These are phyloP conservation scores for Elaeagnus macrophylla DNA, from an alignment of 306 rosid genomes.

Conservation along the genomic window DNA sequence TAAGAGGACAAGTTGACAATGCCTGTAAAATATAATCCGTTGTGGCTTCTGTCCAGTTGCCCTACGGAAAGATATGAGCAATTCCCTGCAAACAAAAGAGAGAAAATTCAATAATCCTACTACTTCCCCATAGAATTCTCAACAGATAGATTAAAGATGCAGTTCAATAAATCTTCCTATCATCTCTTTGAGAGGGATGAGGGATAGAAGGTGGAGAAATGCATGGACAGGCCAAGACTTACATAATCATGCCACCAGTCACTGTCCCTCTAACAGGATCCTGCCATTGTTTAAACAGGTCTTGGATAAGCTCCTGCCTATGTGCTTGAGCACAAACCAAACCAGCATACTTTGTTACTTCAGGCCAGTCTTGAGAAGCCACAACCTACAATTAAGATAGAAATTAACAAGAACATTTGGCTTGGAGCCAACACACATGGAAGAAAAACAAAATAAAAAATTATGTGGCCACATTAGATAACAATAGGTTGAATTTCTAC, in stretches of 20 bases:
- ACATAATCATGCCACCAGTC: conserved; percentile 97
- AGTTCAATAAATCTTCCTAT: background rate
- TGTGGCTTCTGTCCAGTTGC: conserved; percentile 98
- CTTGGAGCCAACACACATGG: no score
- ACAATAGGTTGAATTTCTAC: background rate
- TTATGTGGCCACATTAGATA: no score
- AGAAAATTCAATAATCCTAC: background rate
- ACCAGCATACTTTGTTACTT: conserved; percentile 49
- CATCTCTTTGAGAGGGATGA: background rate
- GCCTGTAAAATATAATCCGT: conserved; percentile 92
- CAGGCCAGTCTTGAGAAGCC: conserved; percentile 92
- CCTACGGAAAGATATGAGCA: conserved; percentile 88
- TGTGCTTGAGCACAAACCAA: conserved; percentile 53
- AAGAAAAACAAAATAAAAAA: no score
- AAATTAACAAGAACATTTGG: no score
- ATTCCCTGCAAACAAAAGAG: conserved; percentile 43
- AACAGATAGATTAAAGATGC: background rate
- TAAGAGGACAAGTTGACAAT: background rate
- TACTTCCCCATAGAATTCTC: background rate
- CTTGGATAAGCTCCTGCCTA: conserved; percentile 63
- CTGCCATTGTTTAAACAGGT: conserved; percentile 62
- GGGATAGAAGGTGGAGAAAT: background rate
- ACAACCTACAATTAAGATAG: conserved; percentile 41
- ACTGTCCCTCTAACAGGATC: conserved; percentile 77
- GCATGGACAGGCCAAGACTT: conserved; percentile 8